Percentiles rank a stretch among this genome's conserved stretches.
These are phyloP conservation scores for Eucalyptus marginata DNA, from an alignment of 345 rosid genomes.

Conservation along the genomic window DNA sequence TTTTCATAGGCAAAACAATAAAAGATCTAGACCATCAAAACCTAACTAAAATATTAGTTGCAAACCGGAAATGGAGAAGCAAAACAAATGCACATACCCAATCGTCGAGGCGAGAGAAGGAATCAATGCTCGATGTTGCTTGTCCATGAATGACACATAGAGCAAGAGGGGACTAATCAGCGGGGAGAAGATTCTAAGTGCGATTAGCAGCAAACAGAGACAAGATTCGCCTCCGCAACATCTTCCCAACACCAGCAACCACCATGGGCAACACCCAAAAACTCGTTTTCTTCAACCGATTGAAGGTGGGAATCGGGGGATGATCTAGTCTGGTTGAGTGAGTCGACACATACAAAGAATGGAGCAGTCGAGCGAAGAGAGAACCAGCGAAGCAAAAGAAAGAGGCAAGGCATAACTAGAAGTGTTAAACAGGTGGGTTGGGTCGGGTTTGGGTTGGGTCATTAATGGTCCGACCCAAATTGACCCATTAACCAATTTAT, in stretches of 20 bases:
- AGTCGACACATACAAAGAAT: not conserved
- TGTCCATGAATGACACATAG: not conserved
- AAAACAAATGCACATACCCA: not conserved
- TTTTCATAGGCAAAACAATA: not conserved
- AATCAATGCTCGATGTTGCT: not conserved
- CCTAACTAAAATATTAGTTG: no score
- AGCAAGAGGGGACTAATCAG: not conserved
- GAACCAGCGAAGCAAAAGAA: no score
- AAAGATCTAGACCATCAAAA: no score
- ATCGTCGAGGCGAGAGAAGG: not conserved
- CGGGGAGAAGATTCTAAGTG: not conserved
- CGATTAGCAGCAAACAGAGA: not conserved
- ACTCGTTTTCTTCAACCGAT: not conserved
- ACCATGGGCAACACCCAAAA: not conserved
- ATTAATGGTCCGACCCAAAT: no score
- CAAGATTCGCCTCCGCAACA: conserved; percentile 8
- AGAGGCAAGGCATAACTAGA: no score
- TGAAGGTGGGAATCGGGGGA: not conserved
- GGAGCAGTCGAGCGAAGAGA: no score
- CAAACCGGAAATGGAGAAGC: no score
- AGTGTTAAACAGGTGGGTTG: no score
- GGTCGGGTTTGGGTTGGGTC: no score
- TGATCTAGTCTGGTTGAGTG: not conserved
- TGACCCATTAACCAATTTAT: no score
- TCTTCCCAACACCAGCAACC: not conserved